Evolutionary conservation across 2,329 filamentous ascomycete species (phyloP), one percentile per base, ranked within the genome.

Genomic region (Alternaria alternata): DNA sequence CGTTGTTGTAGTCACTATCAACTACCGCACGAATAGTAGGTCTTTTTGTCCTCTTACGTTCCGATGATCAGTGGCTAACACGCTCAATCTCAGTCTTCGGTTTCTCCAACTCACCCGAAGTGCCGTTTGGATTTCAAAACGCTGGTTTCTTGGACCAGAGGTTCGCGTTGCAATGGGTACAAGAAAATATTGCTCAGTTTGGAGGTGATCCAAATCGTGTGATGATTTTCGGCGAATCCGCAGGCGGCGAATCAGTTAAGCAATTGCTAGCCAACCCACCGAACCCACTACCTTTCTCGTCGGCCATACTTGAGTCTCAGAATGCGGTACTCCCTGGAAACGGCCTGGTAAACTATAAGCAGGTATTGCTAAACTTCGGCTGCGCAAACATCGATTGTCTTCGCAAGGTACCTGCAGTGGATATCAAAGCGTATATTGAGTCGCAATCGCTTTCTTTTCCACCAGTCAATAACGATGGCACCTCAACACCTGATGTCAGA

Each of bases 91-190:
- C 18, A 66, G 66, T 65, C 12, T 73, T 66, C 41, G 71, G 71
- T 26, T 69, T 65, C 55, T 70, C 62, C 9, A 62, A 26, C 46
- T 54, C 61, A 38, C 66, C 63, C 6, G 62, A 54, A 26, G 64
- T 66, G 20, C 57, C 61, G 11, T 62, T 49, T n/a, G 58, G 69
- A 18, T 62, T 57, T 2, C 65, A 68, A 11, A 87, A 87, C 56
- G 76, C 82, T 36, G 85, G 84, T 1, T 83, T 86, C 64, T 84
- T 83, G 77, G 85, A 87, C 57, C 84, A 86, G 61, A 75, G 84
- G 20, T 64, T 81, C 4, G 85, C 83, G 2, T 72, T 87, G 3
- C 82, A 86, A 64, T 87, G 85, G 85, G 84, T 83, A 4, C 76
- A 80, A 51, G 78, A 81, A 30, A 82, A 84, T 57, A 81, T 85